Base-by-base conservation (phyloP, 441 rosid genomes). In the Eutrema salsugineum region DNA sequence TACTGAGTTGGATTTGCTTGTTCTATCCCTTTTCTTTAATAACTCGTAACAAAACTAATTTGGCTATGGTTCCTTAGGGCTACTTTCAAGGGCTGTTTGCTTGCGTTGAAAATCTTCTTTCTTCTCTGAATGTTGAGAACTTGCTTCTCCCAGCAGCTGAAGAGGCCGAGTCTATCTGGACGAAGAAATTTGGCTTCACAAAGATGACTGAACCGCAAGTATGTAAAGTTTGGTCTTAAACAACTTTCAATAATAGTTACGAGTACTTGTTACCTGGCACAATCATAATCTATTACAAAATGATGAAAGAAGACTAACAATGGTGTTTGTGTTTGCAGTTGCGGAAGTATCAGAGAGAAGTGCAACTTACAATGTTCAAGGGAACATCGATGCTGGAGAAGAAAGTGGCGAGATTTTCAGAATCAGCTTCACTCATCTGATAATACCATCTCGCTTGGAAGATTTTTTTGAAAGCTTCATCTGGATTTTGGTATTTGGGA, bases 121-220 rank as follows among this genome's bases (percentile, higher is more conserved):
- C 72, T 70, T 86, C 89, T 24, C 77, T 91, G 81, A 79, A 80
- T 59, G 97, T 93, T 68, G 86, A 82, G 77, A 88, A 85, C 71
- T 71, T 93, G 82, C 93, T 93, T 70, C 90, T 93, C 35, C 98
- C 97, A n/a, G 96, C 98, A 27, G 94, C 98, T 36, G 93, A 88
- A 79, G 93, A 89, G 77, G 94, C 97, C 1, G 89, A 89, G 79
- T 86, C 89, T 36, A 88, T 93, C 71, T 93, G 98, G 98, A 91
- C 88, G 16, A 88, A 78, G 78, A 86, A 83, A 75, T 91, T 91
- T 68, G 97, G 95, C 73, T 93, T 93, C 79, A 73, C 79, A 78
- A 89, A 79, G 82, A 84, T 89, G 85, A 80, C 76, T 2, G 89
- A 85, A 40, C 89, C 77, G 62, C 85, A 77, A 76, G 96, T 93